These are phyloP conservation scores for Spathaspora sp. DNA, from an alignment of 1,139 yeast genomes.

Conservation along the genomic window DNA sequence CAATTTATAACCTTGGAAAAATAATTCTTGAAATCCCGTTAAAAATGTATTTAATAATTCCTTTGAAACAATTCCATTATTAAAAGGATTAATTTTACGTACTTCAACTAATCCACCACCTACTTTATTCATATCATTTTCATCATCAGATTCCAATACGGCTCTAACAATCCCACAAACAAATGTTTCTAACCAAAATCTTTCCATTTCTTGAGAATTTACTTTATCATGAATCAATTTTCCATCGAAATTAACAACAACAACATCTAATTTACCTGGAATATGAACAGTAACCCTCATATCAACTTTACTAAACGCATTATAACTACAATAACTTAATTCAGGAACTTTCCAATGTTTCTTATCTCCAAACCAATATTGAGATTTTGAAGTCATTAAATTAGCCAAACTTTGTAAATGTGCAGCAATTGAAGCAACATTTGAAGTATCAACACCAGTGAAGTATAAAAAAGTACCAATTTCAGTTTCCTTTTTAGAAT, in stretches of 20 bases:
- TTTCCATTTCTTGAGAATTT: slow-evolving; percentile 35
- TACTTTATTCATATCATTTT: slow-evolving; percentile 44
- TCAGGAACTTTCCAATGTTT: slow-evolving; percentile 76
- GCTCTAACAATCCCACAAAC: slow-evolving; percentile 66
- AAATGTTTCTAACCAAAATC: slow-evolving; percentile 67
- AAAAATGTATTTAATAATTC: slow-evolving; percentile 57
- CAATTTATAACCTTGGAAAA: slow-evolving; percentile 63
- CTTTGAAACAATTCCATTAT: slow-evolving; percentile 35
- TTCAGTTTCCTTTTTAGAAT: slow-evolving; percentile 36
- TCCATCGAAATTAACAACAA: slow-evolving; percentile 49
- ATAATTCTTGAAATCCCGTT: slow-evolving; percentile 57
- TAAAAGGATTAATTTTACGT: slow-evolving; percentile 57
- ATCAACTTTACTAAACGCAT: slow-evolving; percentile 66
- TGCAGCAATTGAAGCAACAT: slow-evolving; percentile 62
- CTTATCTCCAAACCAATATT: slow-evolving; percentile 63
- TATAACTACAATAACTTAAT: slow-evolving; percentile 48
- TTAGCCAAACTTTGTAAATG: slow-evolving; percentile 78
- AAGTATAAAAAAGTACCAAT: slow-evolving; percentile 56
- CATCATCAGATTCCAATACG: slow-evolving; percentile 67
- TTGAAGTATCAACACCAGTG: slow-evolving; percentile 58
- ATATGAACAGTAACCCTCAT: slow-evolving; percentile 70
- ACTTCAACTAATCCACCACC: slow-evolving; percentile 57
- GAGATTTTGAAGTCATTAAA: slow-evolving; percentile 55
- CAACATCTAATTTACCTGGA: slow-evolving; percentile 55
- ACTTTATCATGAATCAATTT: slow-evolving; percentile 40